Percentiles rank a stretch among this genome's conserved stretches.
Conservation (phyloP, 2,329 filamentous ascomycete species). For the Atkinsonella texensis region DNA sequence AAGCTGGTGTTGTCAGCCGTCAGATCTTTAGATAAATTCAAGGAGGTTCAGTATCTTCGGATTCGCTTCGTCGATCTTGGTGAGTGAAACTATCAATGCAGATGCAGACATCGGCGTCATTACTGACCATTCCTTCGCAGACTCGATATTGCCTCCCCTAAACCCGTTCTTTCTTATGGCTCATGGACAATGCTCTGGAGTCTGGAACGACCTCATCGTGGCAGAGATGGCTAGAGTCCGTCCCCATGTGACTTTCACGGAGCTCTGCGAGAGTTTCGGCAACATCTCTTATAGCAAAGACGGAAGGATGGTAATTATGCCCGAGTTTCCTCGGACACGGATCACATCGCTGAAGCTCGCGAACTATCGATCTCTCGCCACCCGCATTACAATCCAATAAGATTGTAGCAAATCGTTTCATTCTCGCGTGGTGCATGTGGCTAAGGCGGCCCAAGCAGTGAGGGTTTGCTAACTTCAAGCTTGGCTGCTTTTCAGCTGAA, state of each 20-base stretch:
- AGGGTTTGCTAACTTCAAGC: too few relatives aligned
- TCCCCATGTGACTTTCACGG: conserved; percentile 45
- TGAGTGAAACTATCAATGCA: conserved; percentile 21
- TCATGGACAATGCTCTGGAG: conserved; percentile 49
- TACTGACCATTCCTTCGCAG: conserved; percentile 21
- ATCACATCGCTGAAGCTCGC: conserved; percentile 44
- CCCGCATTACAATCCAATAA: conserved; percentile 25
- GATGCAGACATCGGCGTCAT: conserved; percentile 12
- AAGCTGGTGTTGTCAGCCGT: conserved; percentile 53
- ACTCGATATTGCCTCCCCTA: conserved; percentile 56
- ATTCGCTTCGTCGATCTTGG: conserved; percentile 65
- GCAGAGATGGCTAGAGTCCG: conserved; percentile 45
- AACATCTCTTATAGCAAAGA: conserved; percentile 48
- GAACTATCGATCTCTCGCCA: conserved; percentile 41
- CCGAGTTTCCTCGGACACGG: conserved; percentile 40
- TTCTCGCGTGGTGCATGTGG: too few relatives aligned
- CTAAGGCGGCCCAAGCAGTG: background rate
- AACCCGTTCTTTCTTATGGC: conserved; percentile 62
- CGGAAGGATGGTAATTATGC: conserved; percentile 42
- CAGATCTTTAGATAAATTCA: conserved; percentile 44
- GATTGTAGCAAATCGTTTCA: background rate
- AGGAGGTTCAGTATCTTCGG: conserved; percentile 49
- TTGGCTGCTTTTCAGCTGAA: background rate
- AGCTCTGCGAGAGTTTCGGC: conserved; percentile 53
- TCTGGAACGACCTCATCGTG: conserved; percentile 61